Evolutionary conservation across 139 green algal species (phyloP), one percentile per base, ranked within the genome.

Genomic region (Tetratostichococcus sp.): DNA sequence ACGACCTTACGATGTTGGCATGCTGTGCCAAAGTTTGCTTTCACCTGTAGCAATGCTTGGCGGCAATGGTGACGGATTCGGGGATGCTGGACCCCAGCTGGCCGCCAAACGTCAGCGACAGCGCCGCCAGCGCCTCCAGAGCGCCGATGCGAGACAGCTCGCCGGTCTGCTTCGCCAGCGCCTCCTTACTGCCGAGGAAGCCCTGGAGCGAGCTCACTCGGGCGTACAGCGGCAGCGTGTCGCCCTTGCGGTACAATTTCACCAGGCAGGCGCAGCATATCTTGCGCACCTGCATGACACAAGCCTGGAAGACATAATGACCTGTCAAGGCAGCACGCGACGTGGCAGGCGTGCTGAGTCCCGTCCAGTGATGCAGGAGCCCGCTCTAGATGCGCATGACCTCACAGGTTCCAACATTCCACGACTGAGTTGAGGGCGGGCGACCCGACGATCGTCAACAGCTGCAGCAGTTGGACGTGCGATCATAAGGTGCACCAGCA

Each of bases 141-240:
- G 86, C 80, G 0, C 85, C 83, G 69, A 91, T 43, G 1, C 89
- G 76, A 1, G 88, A 70, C 35, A 77, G 71, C 76, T 93, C 83
- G 21, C 35, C 16, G 30, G 39, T 76, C 25, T 81, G 66, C 28
- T 19, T 31, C 21, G 35, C 35, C 35, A 65, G 35, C 26, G 76
- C 78, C 31, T 93, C 87, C 39, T 84, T 86, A 30, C 80, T 86
- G 71, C 75, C 75, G 59, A 96, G 85, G 67, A 89, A 90, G 0
- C 78, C 73, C 71, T 92, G 89, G 31, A 96, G 77, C 25, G 66
- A 75, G 67, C 72, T 83, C 1, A 94, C 85, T 6, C 90, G 74
- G 0, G 88, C 83, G 75, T 91, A 96, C 30, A 96, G 79, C 28
- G 89, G 83, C 43, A 96, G 75, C 26, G 74, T 71, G 82, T 96